These are phyloP conservation scores for Pseudogymnoascus sp. DNA, from an alignment of 2,329 filamentous ascomycete species.

Conservation along the genomic window DNA sequence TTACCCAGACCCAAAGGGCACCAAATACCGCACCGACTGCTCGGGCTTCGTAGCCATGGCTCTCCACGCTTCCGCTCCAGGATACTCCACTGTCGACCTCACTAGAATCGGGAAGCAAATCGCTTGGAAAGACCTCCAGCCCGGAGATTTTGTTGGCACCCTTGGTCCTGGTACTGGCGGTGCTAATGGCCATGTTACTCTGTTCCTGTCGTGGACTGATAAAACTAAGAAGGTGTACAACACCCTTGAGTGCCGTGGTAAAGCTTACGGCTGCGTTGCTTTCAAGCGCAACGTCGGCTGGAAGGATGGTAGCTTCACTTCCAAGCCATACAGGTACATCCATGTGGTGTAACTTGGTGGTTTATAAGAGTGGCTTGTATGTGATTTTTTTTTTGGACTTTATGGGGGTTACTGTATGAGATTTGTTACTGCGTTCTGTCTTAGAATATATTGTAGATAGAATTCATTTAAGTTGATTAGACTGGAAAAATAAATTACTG, in stretches of 20 bases:
- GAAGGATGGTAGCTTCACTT: not conserved
- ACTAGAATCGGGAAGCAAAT: not conserved
- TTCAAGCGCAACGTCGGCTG: not conserved
- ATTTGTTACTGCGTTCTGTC: not conserved
- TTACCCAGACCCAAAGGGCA: not conserved
- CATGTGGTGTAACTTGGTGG: not conserved
- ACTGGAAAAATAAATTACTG: not conserved
- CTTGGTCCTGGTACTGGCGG: not conserved
- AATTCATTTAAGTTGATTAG: not conserved
- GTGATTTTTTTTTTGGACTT: not conserved
- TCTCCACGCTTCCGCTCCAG: not conserved
- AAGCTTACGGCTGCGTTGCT: not conserved
- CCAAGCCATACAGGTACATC: not conserved
- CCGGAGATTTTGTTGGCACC: not conserved
- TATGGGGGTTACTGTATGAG: not conserved
- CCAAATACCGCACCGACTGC: constrained; percentile 1
- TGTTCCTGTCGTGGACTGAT: not conserved
- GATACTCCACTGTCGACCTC: not conserved
- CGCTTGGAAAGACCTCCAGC: not conserved
- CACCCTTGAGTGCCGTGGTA: not conserved
- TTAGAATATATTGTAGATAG: not conserved
- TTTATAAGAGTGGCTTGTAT: not conserved
- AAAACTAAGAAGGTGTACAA: not conserved
- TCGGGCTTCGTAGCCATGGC: not conserved
- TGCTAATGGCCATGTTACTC: not conserved